phyloP scores from a whole-genome alignment of 805 yeast species.

The Teunomyces pallodes region DNA sequence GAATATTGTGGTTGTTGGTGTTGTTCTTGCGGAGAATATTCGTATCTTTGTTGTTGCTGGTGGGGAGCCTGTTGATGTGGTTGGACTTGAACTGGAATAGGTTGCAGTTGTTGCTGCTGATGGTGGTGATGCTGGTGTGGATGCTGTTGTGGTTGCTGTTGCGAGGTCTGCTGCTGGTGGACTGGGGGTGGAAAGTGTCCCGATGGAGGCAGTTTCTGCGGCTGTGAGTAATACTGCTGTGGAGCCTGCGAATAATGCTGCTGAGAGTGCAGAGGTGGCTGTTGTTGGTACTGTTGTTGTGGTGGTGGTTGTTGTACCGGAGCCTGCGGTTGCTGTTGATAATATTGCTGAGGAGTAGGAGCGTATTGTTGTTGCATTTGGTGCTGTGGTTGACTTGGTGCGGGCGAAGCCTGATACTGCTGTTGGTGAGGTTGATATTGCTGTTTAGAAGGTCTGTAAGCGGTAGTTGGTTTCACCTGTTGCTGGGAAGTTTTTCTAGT shows the following conservation, averaged over 20 bases:
- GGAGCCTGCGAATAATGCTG: constrained; percentile 11
- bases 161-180: constrained; percentile 1
- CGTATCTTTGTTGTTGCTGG: constrained; percentile 11
- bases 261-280: constrained; percentile 17
- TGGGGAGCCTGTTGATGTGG: constrained; percentile 6
- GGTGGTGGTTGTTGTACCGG: constrained; percentile 4
- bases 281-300: constrained; percentile 8
- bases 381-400: constrained; percentile 11
- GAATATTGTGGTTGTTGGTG: constrained; percentile 6
- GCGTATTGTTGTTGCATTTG: constrained; percentile 4
- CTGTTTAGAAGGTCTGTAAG: constrained; percentile 11
- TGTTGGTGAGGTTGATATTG: constrained; percentile 8
- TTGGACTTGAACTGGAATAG: constrained; percentile 9
- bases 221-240: constrained; percentile 11
- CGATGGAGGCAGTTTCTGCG: constrained; percentile 9
- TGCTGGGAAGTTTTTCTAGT: constrained; percentile 4
- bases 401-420: constrained; percentile 10
- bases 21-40: constrained; percentile 10
- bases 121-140: constrained; percentile 10
- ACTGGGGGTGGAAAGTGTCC: constrained; percentile 8
- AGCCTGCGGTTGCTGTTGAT: constrained; percentile 8
- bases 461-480: constrained; percentile 5
- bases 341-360: constrained; percentile 7
- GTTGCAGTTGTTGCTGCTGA: constrained; percentile 12
- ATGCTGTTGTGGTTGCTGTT: constrained; percentile 16